Evolutionary conservation across 2,329 filamentous ascomycete species (phyloP).

Genomic region (Capronia coronata): DNA sequence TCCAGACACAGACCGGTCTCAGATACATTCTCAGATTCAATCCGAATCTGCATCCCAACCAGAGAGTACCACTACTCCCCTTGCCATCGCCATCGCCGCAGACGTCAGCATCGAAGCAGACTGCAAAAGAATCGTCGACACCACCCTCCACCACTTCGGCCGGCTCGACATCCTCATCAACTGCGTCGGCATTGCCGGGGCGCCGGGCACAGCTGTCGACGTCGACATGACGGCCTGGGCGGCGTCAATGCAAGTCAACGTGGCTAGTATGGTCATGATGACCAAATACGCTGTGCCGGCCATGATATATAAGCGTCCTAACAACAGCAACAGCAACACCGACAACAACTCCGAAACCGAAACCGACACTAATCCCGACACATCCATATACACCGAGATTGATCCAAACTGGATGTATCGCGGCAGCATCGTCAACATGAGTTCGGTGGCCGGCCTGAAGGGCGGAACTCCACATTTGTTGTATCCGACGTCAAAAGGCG

Average conservation of each 20-base stretch:
- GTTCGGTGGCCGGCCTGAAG: conserved; percentile 53
- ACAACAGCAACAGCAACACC: too few relatives aligned
- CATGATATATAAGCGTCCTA: too few relatives aligned
- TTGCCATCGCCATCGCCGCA: conserved; percentile 36
- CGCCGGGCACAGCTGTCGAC: conserved; percentile 53
- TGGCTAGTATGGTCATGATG: conserved; percentile 61
- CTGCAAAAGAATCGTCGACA: conserved; percentile 41
- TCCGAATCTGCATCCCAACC: too few relatives aligned
- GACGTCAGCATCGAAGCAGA: conserved; percentile 52
- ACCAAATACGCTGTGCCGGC: conserved; percentile 54
- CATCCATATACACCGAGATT: conserved; percentile 47
- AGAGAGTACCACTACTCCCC: too few relatives aligned
- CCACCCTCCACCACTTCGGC: conserved; percentile 46
- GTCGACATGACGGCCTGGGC: conserved; percentile 56
- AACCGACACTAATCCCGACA: too few relatives aligned
- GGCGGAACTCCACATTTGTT: conserved; percentile 50
- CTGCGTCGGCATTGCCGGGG: conserved; percentile 57
- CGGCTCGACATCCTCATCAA: conserved; percentile 59
- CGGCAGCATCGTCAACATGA: conserved; percentile 57
- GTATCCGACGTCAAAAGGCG: conserved; percentile 50
- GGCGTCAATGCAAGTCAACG: conserved; percentile 54
- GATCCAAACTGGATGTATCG: conserved; percentile 33
- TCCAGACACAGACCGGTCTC: too few relatives aligned
- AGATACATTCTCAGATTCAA: too few relatives aligned
- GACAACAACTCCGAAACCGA: too few relatives aligned